These are phyloP conservation scores for Neurospora sp. DNA, from an alignment of 495 filamentous ascomycete genomes.

Conservation along the genomic window DNA sequence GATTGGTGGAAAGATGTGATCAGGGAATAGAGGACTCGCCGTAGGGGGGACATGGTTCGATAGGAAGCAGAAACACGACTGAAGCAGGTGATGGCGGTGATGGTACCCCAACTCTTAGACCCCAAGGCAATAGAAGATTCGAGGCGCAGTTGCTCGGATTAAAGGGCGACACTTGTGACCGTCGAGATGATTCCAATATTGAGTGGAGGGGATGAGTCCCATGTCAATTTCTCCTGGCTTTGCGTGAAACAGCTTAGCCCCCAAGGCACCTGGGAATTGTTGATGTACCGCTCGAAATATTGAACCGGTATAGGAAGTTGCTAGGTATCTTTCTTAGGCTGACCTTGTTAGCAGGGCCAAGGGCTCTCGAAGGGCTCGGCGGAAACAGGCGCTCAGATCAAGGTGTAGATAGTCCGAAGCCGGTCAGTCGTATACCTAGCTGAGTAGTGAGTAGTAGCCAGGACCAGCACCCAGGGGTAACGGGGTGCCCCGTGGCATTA, in stretches of 20 bases:
- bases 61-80: not conserved
- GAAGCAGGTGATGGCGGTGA: not conserved
- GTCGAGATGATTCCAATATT: not conserved
- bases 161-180: not conserved
- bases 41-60: not conserved
- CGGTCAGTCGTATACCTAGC: not conserved
- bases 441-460: not conserved
- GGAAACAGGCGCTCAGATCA: not conserved
- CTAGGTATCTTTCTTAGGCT: not conserved
- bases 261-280: not conserved
- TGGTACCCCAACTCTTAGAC: not conserved
- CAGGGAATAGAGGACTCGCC: not conserved
- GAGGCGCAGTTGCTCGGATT: not conserved
- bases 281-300: not conserved
- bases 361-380: not conserved
- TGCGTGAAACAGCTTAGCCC: not conserved
- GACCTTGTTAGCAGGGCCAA: not conserved
- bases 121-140: not conserved
- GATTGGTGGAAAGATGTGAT: not conserved
- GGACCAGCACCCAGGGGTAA: not conserved
- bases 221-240: not conserved
- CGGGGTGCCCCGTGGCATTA: not conserved
- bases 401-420: not conserved
- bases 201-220: not conserved
- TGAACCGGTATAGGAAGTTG: not conserved